Conservation (phyloP, 257 asterid genomes). For the Eustoma russellianum region DNA sequence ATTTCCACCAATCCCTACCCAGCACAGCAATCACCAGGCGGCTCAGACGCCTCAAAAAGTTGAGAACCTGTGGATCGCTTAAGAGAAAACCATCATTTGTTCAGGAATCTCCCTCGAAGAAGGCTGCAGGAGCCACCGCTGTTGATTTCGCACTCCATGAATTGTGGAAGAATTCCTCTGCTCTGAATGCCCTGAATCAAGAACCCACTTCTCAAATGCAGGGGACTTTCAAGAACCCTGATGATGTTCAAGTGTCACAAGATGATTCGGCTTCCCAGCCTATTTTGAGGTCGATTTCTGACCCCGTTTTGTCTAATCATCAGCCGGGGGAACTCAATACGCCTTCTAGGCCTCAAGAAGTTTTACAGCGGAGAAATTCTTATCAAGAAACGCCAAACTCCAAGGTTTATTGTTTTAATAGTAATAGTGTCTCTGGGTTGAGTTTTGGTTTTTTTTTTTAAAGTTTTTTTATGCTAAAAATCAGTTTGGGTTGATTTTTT, state of each 20-base stretch:
- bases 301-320: conserved; percentile 17
- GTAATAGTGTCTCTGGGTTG: background rate
- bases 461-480: background rate
- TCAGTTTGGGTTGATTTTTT: background rate
- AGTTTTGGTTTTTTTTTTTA: background rate
- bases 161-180: too few species aligned
- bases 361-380: conserved; percentile 13
- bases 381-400: conserved; percentile 22
- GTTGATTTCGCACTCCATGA: too few species aligned
- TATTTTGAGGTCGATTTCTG: conserved; percentile 23
- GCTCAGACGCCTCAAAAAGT: conserved; percentile 4
- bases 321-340: conserved; percentile 8
- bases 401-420: conserved; percentile 12
- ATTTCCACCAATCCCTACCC: background rate
- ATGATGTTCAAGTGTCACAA: background rate
- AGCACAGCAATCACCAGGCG: conserved; percentile 7
- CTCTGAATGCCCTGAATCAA: too few species aligned
- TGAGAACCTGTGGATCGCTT: background rate
- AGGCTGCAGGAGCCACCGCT: too few species aligned
- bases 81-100: background rate
- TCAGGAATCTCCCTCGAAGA: background rate
- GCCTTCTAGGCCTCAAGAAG: conserved; percentile 23
- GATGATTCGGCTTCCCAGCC: background rate
- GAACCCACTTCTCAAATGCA: conserved; percentile 2
- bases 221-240: conserved; percentile 2